Evolutionary conservation across 2,329 filamentous ascomycete species (phyloP).

Genomic region (Fusarium multiceps): DNA sequence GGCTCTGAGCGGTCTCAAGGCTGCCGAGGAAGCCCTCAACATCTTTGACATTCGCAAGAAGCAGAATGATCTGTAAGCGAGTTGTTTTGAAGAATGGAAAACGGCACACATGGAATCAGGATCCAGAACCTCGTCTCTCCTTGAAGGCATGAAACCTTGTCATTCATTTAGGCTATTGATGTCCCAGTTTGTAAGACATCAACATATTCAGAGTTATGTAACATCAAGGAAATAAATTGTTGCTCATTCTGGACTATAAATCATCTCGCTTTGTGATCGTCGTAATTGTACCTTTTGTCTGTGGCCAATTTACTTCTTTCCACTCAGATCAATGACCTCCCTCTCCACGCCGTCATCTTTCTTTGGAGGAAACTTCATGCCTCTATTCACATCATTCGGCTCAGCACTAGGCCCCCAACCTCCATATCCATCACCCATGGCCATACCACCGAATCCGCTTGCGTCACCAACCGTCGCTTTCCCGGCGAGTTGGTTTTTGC

Average conservation of each 20-base stretch:
- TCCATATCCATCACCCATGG: conserved; percentile 47
- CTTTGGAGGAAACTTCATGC: conserved; percentile 53
- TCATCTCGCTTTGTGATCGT: not conserved
- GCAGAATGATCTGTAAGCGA: conserved; percentile 73
- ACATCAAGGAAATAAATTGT: conserved; percentile 7
- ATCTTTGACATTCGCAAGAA: conserved; percentile 82
- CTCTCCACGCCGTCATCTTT: not conserved
- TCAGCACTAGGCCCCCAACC: conserved; percentile 51
- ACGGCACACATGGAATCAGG: conserved; percentile 1
- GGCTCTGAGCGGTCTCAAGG: conserved; percentile 88
- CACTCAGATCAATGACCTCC: not conserved
- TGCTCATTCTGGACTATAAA: not conserved
- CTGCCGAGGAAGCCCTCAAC: conserved; percentile 84
- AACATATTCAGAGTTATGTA: not conserved
- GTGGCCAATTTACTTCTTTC: conserved; percentile 3
- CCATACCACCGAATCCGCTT: conserved; percentile 48
- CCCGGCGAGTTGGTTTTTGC: conserved; percentile 54
- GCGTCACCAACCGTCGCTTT: conserved; percentile 47
- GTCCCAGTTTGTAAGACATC: not conserved
- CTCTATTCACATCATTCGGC: conserved; percentile 43
- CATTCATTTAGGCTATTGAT: conserved; percentile 27
- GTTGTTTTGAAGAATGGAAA: not conserved
- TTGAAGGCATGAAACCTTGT: conserved; percentile 19
- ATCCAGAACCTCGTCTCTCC: conserved; percentile 20
- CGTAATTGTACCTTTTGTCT: not conserved